Percentiles rank a stretch among this genome's conserved stretches.
These are phyloP conservation scores for Jatropha curcas DNA, from an alignment of 345 rosid genomes.

Conservation along the genomic window DNA sequence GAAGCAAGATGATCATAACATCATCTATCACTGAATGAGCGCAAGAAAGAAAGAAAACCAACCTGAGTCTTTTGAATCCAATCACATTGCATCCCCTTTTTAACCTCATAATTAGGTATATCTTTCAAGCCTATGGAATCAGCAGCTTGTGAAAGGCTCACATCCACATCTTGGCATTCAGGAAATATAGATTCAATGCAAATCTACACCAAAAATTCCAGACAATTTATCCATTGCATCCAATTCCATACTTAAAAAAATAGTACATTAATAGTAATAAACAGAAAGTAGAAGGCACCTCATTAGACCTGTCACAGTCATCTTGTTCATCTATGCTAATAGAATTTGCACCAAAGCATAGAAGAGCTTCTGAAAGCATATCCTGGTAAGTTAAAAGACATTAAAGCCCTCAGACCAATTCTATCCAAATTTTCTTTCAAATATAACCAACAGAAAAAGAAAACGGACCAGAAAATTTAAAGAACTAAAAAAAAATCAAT, in stretches of 20 bases:
- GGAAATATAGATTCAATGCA: constrained; percentile 69
- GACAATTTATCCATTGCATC: no score
- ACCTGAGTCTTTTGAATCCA: constrained; percentile 83
- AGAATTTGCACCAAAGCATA: constrained; percentile 84
- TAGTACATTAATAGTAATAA: background rate
- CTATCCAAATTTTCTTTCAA: background rate
- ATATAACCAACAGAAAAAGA: background rate
- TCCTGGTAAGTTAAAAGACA: constrained; percentile 50
- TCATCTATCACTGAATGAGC: background rate
- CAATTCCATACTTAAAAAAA: background rate
- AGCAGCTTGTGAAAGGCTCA: constrained; percentile 66
- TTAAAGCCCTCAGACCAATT: no score
- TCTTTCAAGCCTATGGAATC: constrained; percentile 67
- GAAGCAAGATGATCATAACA: no score
- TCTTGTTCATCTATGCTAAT: constrained; percentile 53
- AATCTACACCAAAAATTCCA: constrained; percentile 44
- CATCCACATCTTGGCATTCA: constrained; percentile 53
- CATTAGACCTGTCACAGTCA: constrained; percentile 42
- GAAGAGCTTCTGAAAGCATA: constrained; percentile 73
- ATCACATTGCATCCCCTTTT: constrained; percentile 57
- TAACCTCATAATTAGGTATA: constrained; percentile 58
- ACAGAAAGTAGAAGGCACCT: constrained; percentile 36
- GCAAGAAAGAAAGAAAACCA: constrained; percentile 9
- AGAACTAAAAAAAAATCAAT: constrained; percentile 5
- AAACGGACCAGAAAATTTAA: background rate